Evolutionary conservation across 2,329 filamentous ascomycete genomes (phyloP), one percentile per base, ranked within the genome.

Genomic region (Elsinoe necatrix): DNA sequence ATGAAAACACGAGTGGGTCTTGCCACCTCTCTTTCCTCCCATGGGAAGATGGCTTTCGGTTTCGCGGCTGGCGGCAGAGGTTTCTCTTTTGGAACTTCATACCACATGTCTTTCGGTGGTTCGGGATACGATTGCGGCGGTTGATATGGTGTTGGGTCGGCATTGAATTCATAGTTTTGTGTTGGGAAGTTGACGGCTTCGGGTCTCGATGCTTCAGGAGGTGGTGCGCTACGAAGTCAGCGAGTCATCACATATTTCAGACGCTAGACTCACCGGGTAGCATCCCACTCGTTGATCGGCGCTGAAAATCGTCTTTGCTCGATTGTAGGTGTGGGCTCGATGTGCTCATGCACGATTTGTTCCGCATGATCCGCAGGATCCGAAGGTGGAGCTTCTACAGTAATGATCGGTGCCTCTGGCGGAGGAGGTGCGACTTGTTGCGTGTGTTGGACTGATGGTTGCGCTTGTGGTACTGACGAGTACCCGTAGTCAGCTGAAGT

Each of bases 71-170:
- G 77, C 20, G 82, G 81, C 16, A 76, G 75, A 58, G 81, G 78
- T 61, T 78, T 72, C 8, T 64, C 61, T 57, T 82, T 67, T 4
- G 90, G 90, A 34, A 95, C 80, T 64, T 92, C 77, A 68, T 93
- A 95, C 79, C 86, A 93, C 88, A 95, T 91, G 66, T 91, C 81
- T 69, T 80, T 86, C 0, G 91, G 89, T 16, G 89, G 88, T 66
- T 89, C 87, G 2, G 91, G 88, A 65, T 95, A 93, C 55, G 81
- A 78, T 59, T 75, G 71, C 16, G 91, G 91, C 29, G 91, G 81
- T 55, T 88, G 80, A 71, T 95, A 97, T 8, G 87, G 82, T 31
- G 82, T 72, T 16, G 78, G 77, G 68, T 91, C 87, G 57, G 80
- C 80, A 57, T 87, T 95, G 85, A 96, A 96, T 57, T 81, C 79